Base-by-base conservation (phyloP, 805 yeast species). In the Cyberlindnera euphorbiae region DNA sequence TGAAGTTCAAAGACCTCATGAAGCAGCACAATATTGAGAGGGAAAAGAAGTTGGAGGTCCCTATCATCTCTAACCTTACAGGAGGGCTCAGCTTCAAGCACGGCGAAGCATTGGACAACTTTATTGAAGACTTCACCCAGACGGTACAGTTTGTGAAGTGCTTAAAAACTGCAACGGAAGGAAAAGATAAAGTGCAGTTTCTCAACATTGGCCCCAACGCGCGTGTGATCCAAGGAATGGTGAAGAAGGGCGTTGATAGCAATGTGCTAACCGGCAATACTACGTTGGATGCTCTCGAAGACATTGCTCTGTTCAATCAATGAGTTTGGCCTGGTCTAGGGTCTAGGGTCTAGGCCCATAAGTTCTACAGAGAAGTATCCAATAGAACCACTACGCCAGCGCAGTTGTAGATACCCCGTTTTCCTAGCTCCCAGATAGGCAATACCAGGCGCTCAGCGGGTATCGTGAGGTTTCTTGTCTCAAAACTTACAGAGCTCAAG, bases 61-160 rank as follows among this genome's bases (percentile, higher is more conserved):
- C 75, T 8, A 55, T 71, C 6, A 46, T 70, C 1, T 52, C 66
- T 13, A 71, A 71, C 32, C 31, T 66, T 3, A 51, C 56, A 4
- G 74, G 66, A 1, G 29, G 40, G 17, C 30, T 58, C 2, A 41
- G 56, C 1, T 24, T 25, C 4, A 55, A 48, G 14, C 47, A 49
- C 17, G 42, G 47, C n/a, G 49, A 45, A 13, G 55, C 63, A 3
- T 33, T 64, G 6, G 47, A 41, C 10, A 57, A 62, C 15, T 62
- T 69, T 11, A 56, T 69, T n/a, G 39, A 45, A 6, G 64, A 60
- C n/a, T 67, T 64, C 44, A 60, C 66, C 13, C 47, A 47, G n/a
- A 71, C 75, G 0, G 77, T 71, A 6, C 58, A 57, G 36, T 71
- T 74, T 65, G 55, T 56, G 23, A 41, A 54, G 26, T 58, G 69